A percentile compares a stretch with the other conserved stretches of the same genome.
These are phyloP conservation scores for Yamadazyma nakazawae DNA, from an alignment of 805 yeast species.

Conservation along the genomic window DNA sequence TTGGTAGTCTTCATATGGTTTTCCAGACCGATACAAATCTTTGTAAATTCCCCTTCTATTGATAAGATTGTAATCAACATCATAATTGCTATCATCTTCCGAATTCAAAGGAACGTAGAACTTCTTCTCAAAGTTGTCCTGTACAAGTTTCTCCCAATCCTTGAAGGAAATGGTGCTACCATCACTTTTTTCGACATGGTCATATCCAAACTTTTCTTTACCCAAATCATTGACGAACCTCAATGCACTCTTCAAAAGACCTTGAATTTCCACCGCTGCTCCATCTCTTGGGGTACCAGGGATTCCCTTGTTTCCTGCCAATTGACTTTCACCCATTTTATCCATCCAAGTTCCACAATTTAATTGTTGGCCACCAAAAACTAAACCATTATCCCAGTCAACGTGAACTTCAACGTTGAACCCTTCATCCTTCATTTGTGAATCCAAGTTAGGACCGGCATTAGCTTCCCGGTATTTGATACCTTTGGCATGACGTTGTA, in stretches of 20 bases:
- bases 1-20: conserved; percentile 91
- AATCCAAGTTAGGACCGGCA: conserved; percentile 84
- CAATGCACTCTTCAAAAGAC: conserved; percentile 77
- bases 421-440: conserved; percentile 91
- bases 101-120: conserved; percentile 73
- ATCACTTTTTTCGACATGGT: conserved; percentile 53
- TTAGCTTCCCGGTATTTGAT: conserved; percentile 89
- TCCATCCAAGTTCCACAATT: conserved; percentile 99
- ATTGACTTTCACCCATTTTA: conserved; percentile 93
- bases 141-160: conserved; percentile 72
- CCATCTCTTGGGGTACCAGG: conserved; percentile 99
- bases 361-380: conserved; percentile 86
- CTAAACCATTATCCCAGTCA: conserved; percentile 86
- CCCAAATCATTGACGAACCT: conserved; percentile 71
- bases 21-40: conserved; percentile 77
- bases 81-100: conserved; percentile 56
- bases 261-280: conserved; percentile 90
- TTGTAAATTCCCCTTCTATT: conserved; percentile 94
- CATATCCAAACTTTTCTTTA: conserved; percentile 53
- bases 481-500: conserved; percentile 86
- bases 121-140: conserved; percentile 71
- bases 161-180: conserved; percentile 55
- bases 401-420: conserved; percentile 77
- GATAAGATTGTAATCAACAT: conserved; percentile 60
- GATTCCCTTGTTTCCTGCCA: conserved; percentile 80